Conservation (phyloP, 2,329 filamentous ascomycete genomes). For the Botrytis fabae region DNA sequence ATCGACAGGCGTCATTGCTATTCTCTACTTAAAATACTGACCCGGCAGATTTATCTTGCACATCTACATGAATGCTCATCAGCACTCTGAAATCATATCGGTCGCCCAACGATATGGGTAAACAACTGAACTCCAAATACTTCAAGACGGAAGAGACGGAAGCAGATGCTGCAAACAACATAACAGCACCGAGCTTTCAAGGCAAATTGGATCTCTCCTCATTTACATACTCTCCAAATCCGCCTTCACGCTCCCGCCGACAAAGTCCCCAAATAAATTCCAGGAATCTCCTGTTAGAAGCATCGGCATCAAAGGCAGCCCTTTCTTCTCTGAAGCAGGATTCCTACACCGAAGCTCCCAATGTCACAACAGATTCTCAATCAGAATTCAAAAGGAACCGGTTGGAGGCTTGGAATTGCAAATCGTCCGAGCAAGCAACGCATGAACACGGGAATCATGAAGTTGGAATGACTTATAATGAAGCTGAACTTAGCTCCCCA, state of each 20-base stretch:
- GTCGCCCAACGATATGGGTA: neutral
- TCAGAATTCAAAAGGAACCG: neutral
- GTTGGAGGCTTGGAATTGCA: neutral
- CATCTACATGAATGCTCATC: neutral
- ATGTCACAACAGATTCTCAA: neutral
- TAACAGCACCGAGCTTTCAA: conserved; percentile 32
- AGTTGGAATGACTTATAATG: neutral
- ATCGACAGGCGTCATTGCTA: conserved; percentile 1
- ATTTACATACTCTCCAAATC: conserved; percentile 31
- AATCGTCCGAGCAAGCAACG: neutral
- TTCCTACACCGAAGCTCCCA: neutral
- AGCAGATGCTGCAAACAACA: neutral
- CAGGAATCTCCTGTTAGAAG: neutral
- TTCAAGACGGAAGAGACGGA: conserved; percentile 2
- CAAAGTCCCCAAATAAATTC: conserved; percentile 14
- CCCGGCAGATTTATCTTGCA: neutral
- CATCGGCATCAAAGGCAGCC: neutral
- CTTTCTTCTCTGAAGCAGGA: neutral
- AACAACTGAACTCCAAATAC: neutral
- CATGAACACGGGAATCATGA: neutral
- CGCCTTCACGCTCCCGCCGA: neutral
- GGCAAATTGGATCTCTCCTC: conserved; percentile 34
- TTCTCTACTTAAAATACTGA: neutral
- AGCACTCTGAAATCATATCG: neutral
- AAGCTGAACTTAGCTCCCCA: too few relatives aligned